These are phyloP conservation scores for Ilex paraguariensis DNA, from an alignment of 305 asterid genomes.

Conservation along the genomic window DNA sequence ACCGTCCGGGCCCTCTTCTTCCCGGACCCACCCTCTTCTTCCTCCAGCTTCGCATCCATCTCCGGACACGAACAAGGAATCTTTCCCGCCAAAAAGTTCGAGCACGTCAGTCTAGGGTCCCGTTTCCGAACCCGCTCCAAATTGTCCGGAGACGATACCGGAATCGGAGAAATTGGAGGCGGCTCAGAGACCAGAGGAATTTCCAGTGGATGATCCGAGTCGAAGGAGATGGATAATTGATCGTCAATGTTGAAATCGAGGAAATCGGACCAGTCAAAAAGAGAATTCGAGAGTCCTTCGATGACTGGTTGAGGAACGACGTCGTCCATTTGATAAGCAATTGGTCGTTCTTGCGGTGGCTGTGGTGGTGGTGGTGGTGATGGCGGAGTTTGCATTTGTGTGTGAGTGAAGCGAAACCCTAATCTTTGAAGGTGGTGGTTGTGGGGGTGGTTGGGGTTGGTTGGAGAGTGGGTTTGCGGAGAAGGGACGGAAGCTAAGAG, in stretches of 20 bases:
- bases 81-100: slow-evolving; percentile 73
- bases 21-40: slow-evolving; percentile 43
- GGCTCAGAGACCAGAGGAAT: not conserved
- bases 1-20: slow-evolving; percentile 55
- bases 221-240: not conserved
- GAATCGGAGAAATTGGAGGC: not conserved
- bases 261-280: not conserved
- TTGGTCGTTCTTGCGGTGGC: too few species aligned
- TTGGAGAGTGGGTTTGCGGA: too few species aligned
- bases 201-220: not conserved
- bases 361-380: too few species aligned
- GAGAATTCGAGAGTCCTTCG: not conserved
- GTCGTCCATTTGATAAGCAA: too few species aligned
- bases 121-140: slow-evolving; percentile 48
- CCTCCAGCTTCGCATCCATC: slow-evolving; percentile 55
- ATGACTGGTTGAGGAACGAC: too few species aligned
- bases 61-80: slow-evolving; percentile 90
- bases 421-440: too few species aligned
- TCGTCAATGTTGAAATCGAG: slow-evolving; percentile 1
- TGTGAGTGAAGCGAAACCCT: too few species aligned
- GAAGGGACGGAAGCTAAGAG: too few species aligned
- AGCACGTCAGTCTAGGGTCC: slow-evolving; percentile 76
- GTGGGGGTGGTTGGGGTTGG: too few species aligned
- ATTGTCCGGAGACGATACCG: too few species aligned
- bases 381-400: too few species aligned